Conservation (phyloP, 1,284 basidiomycete genomes). For the Marasmius fiardii region DNA sequence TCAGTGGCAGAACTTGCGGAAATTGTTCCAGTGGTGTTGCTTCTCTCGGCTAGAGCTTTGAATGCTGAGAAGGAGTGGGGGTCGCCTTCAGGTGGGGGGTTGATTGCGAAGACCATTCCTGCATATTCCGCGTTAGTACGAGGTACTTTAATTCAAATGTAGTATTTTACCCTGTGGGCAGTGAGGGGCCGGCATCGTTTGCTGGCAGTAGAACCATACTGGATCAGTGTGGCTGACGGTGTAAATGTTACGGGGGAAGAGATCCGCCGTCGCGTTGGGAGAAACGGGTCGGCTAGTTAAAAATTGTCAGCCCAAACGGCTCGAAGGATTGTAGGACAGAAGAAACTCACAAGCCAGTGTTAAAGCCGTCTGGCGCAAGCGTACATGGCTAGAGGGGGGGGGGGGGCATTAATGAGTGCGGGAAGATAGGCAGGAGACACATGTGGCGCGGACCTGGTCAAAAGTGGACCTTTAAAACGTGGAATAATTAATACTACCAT, state of each 20-base stretch:
- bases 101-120: slow-evolving; percentile 57
- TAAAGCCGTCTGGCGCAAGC: slow-evolving; percentile 40
- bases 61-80: slow-evolving; percentile 44
- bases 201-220: slow-evolving; percentile 39
- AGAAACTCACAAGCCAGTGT: slow-evolving; percentile 38
- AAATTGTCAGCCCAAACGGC: neutral
- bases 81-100: slow-evolving; percentile 36
- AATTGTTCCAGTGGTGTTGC: slow-evolving; percentile 27
- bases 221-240: slow-evolving; percentile 29
- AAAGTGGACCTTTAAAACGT: slow-evolving; percentile 9
- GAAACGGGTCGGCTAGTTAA: neutral
- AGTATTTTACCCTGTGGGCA: slow-evolving; percentile 16
- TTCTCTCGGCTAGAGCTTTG: slow-evolving; percentile 33
- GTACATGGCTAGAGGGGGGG: slow-evolving; percentile 34
- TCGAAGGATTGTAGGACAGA: neutral
- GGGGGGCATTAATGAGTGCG: slow-evolving; percentile 24
- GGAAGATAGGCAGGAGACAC: slow-evolving; percentile 22
- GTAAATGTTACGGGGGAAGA: slow-evolving; percentile 16
- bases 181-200: slow-evolving; percentile 18
- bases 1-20: slow-evolving; percentile 15
- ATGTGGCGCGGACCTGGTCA: slow-evolving; percentile 2
- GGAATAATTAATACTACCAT: neutral
- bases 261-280: neutral
- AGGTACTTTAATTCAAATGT: slow-evolving; percentile 17
- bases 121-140: neutral